Percentiles rank a stretch among this genome's conserved stretches.
Conservation (phyloP, 1,284 basidiomycete species). For the Sporisorium sorghi region DNA sequence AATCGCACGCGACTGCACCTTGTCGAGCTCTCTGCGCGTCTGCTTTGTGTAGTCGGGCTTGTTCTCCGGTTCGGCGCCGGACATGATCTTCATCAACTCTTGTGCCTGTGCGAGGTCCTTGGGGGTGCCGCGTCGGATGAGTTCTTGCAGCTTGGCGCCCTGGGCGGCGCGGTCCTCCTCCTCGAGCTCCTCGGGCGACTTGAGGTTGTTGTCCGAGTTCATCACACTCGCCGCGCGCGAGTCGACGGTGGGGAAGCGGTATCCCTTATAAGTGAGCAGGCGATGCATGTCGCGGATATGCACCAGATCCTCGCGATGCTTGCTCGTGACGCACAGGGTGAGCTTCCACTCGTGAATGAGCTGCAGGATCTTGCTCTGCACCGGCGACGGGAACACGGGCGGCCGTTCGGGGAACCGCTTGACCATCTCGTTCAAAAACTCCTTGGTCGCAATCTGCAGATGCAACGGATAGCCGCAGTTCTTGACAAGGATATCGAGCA, state of each 20-base stretch:
- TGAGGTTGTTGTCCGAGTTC: constrained; percentile 77
- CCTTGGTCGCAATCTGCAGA: constrained; percentile 97
- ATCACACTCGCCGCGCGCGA: constrained; percentile 61
- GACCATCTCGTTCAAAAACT: constrained; percentile 98
- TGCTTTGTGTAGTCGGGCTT: constrained; percentile 93
- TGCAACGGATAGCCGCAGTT: constrained; percentile 97
- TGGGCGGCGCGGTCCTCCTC: constrained; percentile 94
- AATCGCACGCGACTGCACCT: constrained; percentile 92
- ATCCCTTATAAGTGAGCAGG: constrained; percentile 88
- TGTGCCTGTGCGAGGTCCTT: constrained; percentile 94
- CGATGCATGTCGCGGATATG: constrained; percentile 99
- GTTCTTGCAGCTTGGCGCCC: constrained; percentile 95
- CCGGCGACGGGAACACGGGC: constrained; percentile 90
- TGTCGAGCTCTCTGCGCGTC: constrained; percentile 88
- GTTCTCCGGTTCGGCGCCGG: constrained; percentile 93
- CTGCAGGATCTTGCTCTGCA: constrained; percentile 94
- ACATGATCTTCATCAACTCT: constrained; percentile 95
- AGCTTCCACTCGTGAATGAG: constrained; percentile 96
- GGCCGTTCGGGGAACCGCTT: constrained; percentile 96
- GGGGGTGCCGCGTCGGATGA: constrained; percentile 94
- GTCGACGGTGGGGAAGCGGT: constrained; percentile 66
- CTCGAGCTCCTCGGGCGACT: constrained; percentile 95
- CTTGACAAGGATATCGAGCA: constrained; percentile 93
- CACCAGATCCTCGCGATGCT: constrained; percentile 95
- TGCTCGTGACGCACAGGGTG: constrained; percentile 86